Conservation (phyloP, 306 rosid genomes). For the Vigna mungo region DNA sequence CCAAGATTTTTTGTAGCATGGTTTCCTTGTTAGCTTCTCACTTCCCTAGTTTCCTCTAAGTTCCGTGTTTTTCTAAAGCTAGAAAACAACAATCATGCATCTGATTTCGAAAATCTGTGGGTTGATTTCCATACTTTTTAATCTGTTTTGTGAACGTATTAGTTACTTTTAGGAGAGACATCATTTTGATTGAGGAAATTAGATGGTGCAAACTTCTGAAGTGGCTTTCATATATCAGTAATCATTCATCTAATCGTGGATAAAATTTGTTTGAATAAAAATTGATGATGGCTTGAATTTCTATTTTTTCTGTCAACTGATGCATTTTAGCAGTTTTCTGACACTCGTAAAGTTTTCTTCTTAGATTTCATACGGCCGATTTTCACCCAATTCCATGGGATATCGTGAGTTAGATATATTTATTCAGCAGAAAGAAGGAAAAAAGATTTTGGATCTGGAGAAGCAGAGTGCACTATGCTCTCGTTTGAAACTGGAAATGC, state of each 20-base stretch:
- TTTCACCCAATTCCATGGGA: constrained; percentile 53
- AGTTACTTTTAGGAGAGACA: constrained; percentile 17
- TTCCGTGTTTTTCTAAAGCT: constrained; percentile 15
- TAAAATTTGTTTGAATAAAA: background rate
- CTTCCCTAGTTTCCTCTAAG: constrained; percentile 1
- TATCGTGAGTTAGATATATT: constrained; percentile 76
- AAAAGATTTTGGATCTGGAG: constrained; percentile 68
- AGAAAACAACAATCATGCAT: constrained; percentile 17
- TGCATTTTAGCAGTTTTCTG: constrained; percentile 27
- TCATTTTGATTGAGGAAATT: background rate
- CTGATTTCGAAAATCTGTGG: background rate
- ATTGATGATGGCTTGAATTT: constrained; percentile 15
- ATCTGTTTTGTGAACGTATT: background rate
- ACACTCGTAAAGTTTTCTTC: constrained; percentile 24
- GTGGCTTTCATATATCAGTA: constrained; percentile 5
- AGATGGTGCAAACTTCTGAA: constrained; percentile 21
- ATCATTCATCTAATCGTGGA: background rate
- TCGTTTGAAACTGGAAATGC: constrained; percentile 77
- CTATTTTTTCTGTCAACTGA: background rate
- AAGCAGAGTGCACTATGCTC: constrained; percentile 61
- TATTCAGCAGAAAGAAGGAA: constrained; percentile 72
- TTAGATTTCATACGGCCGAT: constrained; percentile 75
- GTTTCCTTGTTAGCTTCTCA: constrained; percentile 20
- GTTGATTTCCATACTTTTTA: constrained; percentile 2
- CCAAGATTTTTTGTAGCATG: background rate